Evolutionary conservation across 192 early-diverging fungal genomes (phyloP).

Genomic region (Funneliformis geosporum): DNA sequence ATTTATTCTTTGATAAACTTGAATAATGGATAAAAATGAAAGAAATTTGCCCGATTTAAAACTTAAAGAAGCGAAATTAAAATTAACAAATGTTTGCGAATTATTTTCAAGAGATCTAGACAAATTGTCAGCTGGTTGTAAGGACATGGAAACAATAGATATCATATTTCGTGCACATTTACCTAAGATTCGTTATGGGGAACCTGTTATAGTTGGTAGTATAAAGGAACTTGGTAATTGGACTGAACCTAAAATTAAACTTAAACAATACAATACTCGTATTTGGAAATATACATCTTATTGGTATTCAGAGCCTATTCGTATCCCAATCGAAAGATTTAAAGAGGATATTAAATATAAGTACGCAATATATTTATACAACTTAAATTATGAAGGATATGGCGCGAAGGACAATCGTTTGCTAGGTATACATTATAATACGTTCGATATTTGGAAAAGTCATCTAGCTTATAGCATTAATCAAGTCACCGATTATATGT

Average conservation of each 20-base stretch:
- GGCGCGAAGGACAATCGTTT: no score
- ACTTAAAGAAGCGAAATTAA: no score
- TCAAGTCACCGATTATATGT: not conserved
- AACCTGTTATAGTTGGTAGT: not conserved
- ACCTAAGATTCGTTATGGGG: not conserved
- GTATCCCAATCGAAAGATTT: not conserved
- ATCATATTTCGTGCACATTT: slow-evolving; percentile 10
- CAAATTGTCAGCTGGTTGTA: no score
- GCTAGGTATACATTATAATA: no score
- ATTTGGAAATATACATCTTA: not conserved
- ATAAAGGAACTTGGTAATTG: slow-evolving; percentile 7
- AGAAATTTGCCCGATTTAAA: no score
- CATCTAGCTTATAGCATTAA: not conserved
- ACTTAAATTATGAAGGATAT: not conserved
- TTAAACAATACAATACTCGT: not conserved
- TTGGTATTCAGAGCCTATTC: not conserved
- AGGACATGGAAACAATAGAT: not conserved
- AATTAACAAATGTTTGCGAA: no score
- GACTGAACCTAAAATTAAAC: not conserved
- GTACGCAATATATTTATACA: not conserved
- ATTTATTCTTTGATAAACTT: no score
- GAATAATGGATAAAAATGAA: no score
- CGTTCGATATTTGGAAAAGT: not conserved
- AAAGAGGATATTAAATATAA: not conserved
- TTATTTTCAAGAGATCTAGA: no score